phyloP scores from a whole-genome alignment of 1,139 yeast genomes.

The Suhomyces yuchorum region DNA sequence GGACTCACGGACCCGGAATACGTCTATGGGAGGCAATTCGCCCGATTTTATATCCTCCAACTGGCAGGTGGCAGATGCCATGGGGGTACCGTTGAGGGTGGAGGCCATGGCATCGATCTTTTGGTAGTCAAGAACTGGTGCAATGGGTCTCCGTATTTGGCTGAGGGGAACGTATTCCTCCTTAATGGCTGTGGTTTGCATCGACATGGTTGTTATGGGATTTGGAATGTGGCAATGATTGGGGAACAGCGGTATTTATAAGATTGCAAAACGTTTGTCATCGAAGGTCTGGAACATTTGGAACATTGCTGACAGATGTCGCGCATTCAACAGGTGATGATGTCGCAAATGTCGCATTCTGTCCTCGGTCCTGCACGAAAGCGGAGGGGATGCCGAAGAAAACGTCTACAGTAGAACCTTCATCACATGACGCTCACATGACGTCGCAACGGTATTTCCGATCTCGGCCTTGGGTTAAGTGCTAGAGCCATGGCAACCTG shows the following conservation, averaged over 20 bases:
- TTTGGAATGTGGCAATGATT: not conserved
- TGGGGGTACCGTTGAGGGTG: slow-evolving; percentile 65
- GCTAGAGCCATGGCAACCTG: not conserved
- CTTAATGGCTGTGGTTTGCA: slow-evolving; percentile 42
- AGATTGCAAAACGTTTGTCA: slow-evolving; percentile 10
- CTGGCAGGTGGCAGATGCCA: slow-evolving; percentile 63
- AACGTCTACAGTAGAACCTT: too few relatives aligned
- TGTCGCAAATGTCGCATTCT: not conserved
- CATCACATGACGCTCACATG: too few relatives aligned
- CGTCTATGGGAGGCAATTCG: slow-evolving; percentile 77
- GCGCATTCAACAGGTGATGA: too few relatives aligned
- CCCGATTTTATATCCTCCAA: slow-evolving; percentile 59
- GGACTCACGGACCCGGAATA: slow-evolving; percentile 61
- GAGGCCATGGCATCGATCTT: slow-evolving; percentile 82
- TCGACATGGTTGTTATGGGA: slow-evolving; percentile 29
- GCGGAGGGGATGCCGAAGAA: too few relatives aligned
- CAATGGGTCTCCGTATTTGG: slow-evolving; percentile 74
- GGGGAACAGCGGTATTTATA: slow-evolving; percentile 1
- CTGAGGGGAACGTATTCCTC: slow-evolving; percentile 62
- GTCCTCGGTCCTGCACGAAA: not conserved
- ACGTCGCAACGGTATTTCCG: not conserved
- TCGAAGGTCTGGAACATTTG: slow-evolving; percentile 10
- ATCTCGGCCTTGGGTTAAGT: not conserved
- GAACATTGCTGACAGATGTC: slow-evolving; percentile 8
- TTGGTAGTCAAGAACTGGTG: slow-evolving; percentile 72